Evolutionary conservation across 2,329 filamentous ascomycete species (phyloP), one percentile per base, ranked within the genome.

Genomic region (Myriosclerotinia scirpicola): DNA sequence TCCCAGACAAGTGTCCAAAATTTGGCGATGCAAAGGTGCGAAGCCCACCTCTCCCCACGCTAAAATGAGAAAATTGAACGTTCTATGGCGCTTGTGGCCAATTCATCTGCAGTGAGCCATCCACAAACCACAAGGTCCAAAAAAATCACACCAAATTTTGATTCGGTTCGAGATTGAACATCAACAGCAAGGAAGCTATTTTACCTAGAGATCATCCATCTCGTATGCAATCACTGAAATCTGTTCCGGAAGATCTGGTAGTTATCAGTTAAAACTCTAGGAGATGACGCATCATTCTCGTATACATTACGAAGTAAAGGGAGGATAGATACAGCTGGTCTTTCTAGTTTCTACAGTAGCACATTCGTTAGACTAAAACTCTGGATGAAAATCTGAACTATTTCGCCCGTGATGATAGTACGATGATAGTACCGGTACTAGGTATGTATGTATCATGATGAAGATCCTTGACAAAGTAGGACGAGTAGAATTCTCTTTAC

Each of bases 21-120:
- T 20, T n/a, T 64, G 12, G 12, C 40, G 20, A 53, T 58, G 34
- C 26, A 5, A 11, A 50, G 38, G 42, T 34, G 54, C 50, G 20
- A 65, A 65, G 59, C 63, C 46, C 54, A 60, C 63, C 53, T 42
- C 26, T 65, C 63, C 54, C 63, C 63, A 60, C 63, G 54, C 63
- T 65, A 65, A 58, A 64, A 34, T 56, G 22, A 26, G 52, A 34
- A 36, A 50, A 38, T 56, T 54, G 63, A 60, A 65, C 42, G 56
- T 42, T 50, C 56, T 50, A 50, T 12, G 36, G 54, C 63, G 54
- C 54, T 65, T 65, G 54, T 65, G 54, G 63, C 17, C 26, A 44
- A 52, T 52, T 38, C 54, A 65, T 38, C 44, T 65, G 63, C 63
- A 65, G 34, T 65, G 36, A 52, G 42, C 63, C 54, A 60, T 65